Evolutionary conservation across 192 early-diverging fungal genomes (phyloP).

Genomic region (Backusella mclennaniae): DNA sequence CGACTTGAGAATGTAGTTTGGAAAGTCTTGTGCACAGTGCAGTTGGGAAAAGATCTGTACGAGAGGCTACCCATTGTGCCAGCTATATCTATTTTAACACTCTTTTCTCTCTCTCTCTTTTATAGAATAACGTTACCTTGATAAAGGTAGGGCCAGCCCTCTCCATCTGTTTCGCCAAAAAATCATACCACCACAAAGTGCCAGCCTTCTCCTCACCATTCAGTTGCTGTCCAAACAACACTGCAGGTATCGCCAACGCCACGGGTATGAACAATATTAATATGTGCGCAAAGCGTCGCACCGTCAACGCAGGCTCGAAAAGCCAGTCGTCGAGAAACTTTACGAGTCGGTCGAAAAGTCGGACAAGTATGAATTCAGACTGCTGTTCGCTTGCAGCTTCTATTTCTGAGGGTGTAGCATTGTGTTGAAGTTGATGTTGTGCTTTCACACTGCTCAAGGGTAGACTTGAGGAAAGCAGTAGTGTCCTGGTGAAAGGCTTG

Average conservation of each 20-base stretch:
- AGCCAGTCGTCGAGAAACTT: constrained; percentile 47
- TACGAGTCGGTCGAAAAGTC: constrained; percentile 11
- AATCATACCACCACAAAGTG: constrained; percentile 82
- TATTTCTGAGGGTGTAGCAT: constrained; percentile 17
- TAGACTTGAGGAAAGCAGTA: background rate
- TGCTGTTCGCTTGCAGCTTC: background rate
- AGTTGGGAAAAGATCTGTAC: constrained; percentile 81
- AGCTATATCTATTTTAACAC: constrained; percentile 40
- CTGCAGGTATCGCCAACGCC: constrained; percentile 51
- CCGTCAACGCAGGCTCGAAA: constrained; percentile 50
- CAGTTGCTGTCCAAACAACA: constrained; percentile 53
- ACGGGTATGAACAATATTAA: constrained; percentile 72
- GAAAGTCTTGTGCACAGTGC: constrained; percentile 74
- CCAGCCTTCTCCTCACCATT: constrained; percentile 54
- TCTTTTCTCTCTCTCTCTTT: background rate
- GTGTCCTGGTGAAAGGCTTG: background rate
- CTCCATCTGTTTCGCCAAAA: constrained; percentile 79
- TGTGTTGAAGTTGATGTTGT: background rate
- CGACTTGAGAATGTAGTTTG: constrained; percentile 79
- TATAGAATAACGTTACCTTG: constrained; percentile 58
- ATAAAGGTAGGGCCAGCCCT: constrained; percentile 93
- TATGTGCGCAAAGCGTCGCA: constrained; percentile 61
- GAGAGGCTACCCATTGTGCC: constrained; percentile 92
- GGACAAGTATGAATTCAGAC: background rate
- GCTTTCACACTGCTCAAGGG: background rate